Percentiles rank a stretch among this genome's conserved stretches.
These are phyloP conservation scores for Huntiella savannae DNA, from an alignment of 2,329 filamentous ascomycete genomes.

Conservation along the genomic window DNA sequence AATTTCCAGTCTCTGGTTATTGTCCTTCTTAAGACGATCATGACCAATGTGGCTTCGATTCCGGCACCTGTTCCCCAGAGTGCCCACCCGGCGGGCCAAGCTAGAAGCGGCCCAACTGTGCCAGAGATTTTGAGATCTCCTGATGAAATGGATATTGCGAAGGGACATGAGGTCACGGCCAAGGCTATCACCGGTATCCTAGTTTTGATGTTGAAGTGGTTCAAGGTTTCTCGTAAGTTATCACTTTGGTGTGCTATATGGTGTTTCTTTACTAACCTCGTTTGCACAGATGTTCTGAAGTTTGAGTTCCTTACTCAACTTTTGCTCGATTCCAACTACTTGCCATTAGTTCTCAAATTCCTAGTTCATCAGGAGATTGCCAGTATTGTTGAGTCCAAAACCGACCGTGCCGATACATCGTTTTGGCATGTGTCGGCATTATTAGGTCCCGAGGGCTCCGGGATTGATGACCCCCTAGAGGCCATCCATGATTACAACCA, in stretches of 20 bases:
- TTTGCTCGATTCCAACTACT: slow-evolving; percentile 82
- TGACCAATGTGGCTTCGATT: slow-evolving; percentile 74
- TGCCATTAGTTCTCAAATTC: slow-evolving; percentile 79
- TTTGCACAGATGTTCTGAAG: slow-evolving; percentile 58
- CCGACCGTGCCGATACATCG: slow-evolving; percentile 61
- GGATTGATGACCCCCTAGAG: too few species aligned
- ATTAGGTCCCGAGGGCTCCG: too few species aligned
- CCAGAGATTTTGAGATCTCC: slow-evolving; percentile 19
- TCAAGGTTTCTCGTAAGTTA: slow-evolving; percentile 73
- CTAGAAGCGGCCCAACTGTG: slow-evolving; percentile 26
- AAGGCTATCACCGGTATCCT: slow-evolving; percentile 86
- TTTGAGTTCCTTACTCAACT: slow-evolving; percentile 93
- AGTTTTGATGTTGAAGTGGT: slow-evolving; percentile 83
- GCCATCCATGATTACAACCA: too few species aligned
- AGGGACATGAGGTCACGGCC: slow-evolving; percentile 68
- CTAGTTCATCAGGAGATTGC: slow-evolving; percentile 91
- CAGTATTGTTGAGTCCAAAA: slow-evolving; percentile 67
- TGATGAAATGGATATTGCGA: slow-evolving; percentile 65
- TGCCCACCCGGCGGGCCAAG: slow-evolving; percentile 13
- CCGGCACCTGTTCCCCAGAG: slow-evolving; percentile 10
- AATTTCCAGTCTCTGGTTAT: slow-evolving; percentile 86
- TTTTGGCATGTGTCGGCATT: background rate
- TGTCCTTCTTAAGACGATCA: slow-evolving; percentile 72
- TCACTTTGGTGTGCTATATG: background rate
- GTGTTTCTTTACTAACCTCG: slow-evolving; percentile 12